Evolutionary conservation across 805 yeast genomes (phyloP).

Genomic region (Zygosaccharomyces siamensis): DNA sequence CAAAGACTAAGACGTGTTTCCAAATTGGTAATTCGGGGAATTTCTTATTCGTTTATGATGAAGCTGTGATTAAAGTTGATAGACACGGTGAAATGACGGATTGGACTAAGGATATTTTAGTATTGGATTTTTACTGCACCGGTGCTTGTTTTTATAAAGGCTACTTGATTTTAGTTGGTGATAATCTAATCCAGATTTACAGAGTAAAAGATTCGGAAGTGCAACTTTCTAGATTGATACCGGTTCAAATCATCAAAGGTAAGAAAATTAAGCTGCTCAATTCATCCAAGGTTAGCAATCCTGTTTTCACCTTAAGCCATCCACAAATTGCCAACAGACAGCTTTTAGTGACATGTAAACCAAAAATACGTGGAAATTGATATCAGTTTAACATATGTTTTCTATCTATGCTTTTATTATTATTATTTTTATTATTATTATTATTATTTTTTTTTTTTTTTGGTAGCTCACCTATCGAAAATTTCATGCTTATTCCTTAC

Average conservation of each 20-base stretch:
- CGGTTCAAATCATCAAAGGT: conserved; percentile 67
- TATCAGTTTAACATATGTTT: background rate
- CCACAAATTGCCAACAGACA: conserved; percentile 62
- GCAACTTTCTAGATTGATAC: conserved; percentile 37
- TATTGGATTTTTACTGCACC: conserved; percentile 40
- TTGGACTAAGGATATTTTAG: conserved; percentile 37
- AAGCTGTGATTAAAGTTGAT: conserved; percentile 63
- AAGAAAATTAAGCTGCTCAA: conserved; percentile 53
- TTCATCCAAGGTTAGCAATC: conserved; percentile 34
- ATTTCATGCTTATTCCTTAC: no score
- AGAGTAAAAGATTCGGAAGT: conserved; percentile 34
- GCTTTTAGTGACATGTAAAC: conserved; percentile 36
- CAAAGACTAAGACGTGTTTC: conserved; percentile 58
- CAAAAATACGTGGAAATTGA: background rate
- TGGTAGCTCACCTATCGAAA: background rate
- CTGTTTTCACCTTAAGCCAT: conserved; percentile 52
- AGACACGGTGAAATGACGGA: conserved; percentile 49
- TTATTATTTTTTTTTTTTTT: background rate
- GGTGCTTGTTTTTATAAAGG: conserved; percentile 43
- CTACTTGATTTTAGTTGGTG: conserved; percentile 50
- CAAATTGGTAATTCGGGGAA: conserved; percentile 50
- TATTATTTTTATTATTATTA: no score
- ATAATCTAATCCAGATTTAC: conserved; percentile 68
- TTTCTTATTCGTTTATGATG: conserved; percentile 62
- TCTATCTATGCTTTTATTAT: no score